Base-by-base conservation (phyloP, 2,329 filamentous ascomycete genomes). In the Aspergillus phoenicis region DNA sequence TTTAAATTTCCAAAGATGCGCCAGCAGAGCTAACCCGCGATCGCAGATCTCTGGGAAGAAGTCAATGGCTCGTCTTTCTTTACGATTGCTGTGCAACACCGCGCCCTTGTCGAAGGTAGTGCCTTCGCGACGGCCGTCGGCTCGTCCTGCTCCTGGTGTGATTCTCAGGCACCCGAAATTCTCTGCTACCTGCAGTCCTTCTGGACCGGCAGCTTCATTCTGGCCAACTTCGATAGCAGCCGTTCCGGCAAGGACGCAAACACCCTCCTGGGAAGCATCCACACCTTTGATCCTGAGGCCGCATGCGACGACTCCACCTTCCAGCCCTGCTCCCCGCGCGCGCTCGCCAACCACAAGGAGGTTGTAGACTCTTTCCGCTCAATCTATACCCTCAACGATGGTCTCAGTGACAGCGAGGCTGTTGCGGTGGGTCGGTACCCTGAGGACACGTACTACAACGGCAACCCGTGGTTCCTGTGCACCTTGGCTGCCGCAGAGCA, bases 401-500 rank as follows among this genome's bases (percentile, higher is more conserved):
- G 69, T 6, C 70, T 72, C 10, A 55, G 62, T 4, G 59, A 63
- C 7, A 72, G 71, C 3, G 52, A 60, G 10, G 73, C 72, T 15
- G 77, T 82, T 28, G 77, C 81, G 2, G 75, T 82, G 10, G 88
- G 89, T 47, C 82, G 89, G 57, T 91, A 91, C 71, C 76, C 86
- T 0, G 89, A 91, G 73, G 91, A 96, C 67, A 76, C 81, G 4
- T 95, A 94, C 76, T 89, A 88, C 74, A 86, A 86, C 62, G 91
- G 90, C 1, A 93, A 95, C 73, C 91, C 91, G 1, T 95, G 91
- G 91, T 84, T 92, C 68, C 82, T 94, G 11, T 84, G 84, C 68
- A 94, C 89, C 1, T 81, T 92, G 30, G 90, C 90, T 1, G 90
- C 90, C 0, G 91, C 91, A 3, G 91, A 95, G 75, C 88, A 91